Evolutionary conservation across 2,329 filamentous ascomycete species (phyloP), one percentile per base, ranked within the genome.

Genomic region (Colletotrichum neosansevieriae): DNA sequence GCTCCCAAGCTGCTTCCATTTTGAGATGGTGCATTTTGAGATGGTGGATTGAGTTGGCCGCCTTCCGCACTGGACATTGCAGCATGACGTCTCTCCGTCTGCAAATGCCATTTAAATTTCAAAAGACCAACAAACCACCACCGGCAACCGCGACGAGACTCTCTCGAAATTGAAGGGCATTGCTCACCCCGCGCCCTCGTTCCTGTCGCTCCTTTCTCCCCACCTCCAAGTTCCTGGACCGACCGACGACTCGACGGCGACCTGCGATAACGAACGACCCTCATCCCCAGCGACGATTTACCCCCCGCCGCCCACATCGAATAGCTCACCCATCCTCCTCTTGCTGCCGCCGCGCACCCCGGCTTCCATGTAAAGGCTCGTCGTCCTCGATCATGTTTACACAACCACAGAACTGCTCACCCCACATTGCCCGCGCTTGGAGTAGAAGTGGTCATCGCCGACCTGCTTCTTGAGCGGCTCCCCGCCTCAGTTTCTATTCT

Each of bases 381-480:
- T 68, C 73, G 71, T 51, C 70, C 74, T 74, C 74, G 79, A 82
- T 79, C 80, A 82, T 82, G 80, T 81, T 80, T 76, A 76, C 77
- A 75, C 76, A 77, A 76, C 74, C 75, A 72, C 73, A 74, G 71
- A 75, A 71, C 72, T 72, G 73, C 74, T 71, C 76, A 76, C 74
- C 75, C 79, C 75, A 77, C 72, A 78, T 71, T 71, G 76, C 73
- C 76, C 72, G 77, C 75, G 69, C 75, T 72, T 74, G 78, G 76
- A 79, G 78, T 76, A 76, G 75, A 76, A 74, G 71, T 70, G 72
- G 70, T 71, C 75, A 72, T 70, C 65, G 68, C 69, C 72, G 73
- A 71, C 75, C 75, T 69, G 71, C 73, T 72, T 74, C 70, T 45
- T 70, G 67, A 71, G 58, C 58, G 19, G 54, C 45, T 45, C 50